Conservation (phyloP, 2,329 filamentous ascomycete species). For the Cercospora nicotianae region DNA sequence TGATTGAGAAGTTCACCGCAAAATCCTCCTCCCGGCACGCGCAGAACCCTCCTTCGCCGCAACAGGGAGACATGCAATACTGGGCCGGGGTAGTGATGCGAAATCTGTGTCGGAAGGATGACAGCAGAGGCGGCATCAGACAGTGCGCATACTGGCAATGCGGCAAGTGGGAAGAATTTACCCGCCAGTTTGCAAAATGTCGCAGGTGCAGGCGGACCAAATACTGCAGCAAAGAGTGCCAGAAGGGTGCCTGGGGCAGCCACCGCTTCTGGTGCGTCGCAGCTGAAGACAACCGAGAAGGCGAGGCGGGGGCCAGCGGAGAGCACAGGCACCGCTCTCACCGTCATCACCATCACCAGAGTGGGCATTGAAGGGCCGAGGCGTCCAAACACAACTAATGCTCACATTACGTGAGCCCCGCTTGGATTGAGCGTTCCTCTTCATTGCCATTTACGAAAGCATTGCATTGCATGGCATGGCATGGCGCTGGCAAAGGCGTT, state of each 20-base stretch:
- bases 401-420: background rate
- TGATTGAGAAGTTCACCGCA: slow-evolving; percentile 98
- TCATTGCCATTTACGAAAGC: slow-evolving; percentile 5
- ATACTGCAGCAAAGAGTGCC: slow-evolving; percentile 94
- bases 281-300: slow-evolving; percentile 51
- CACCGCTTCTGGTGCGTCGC: slow-evolving; percentile 97
- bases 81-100: slow-evolving; percentile 99
- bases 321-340: slow-evolving; percentile 32
- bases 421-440: slow-evolving; percentile 1
- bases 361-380: slow-evolving; percentile 12
- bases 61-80: slow-evolving; percentile 78
- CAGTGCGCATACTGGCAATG: slow-evolving; percentile 98
- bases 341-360: slow-evolving; percentile 28
- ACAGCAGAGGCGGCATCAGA: slow-evolving; percentile 86
- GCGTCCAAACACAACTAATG: background rate
- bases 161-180: slow-evolving; percentile 97
- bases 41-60: slow-evolving; percentile 60
- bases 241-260: slow-evolving; percentile 98
- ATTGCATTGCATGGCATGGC: slow-evolving; percentile 13
- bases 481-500: slow-evolving; percentile 9
- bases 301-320: slow-evolving; percentile 28
- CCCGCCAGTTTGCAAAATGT: slow-evolving; percentile 96
- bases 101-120: slow-evolving; percentile 96
- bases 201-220: slow-evolving; percentile 93
- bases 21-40: slow-evolving; percentile 66